Conservation (phyloP, 1,284 basidiomycete genomes). For the Cronartium quercuum region DNA sequence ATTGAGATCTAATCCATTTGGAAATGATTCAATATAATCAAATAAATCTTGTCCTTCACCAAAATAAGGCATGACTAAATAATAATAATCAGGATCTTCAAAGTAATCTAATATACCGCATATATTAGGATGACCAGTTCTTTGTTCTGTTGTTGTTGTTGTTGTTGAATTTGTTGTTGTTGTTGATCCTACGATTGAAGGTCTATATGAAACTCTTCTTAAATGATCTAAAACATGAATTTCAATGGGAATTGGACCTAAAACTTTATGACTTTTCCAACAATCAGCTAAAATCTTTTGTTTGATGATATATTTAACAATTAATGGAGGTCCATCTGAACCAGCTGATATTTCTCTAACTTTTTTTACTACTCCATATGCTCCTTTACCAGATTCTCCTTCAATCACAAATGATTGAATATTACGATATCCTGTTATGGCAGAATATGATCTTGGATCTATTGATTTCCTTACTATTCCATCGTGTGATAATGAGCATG, state of each 20-base stretch:
- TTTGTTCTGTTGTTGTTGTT: slow-evolving; percentile 41
- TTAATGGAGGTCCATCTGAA: slow-evolving; percentile 52
- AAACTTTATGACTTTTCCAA: slow-evolving; percentile 92
- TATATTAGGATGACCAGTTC: slow-evolving; percentile 77
- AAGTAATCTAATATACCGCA: slow-evolving; percentile 94
- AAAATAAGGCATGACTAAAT: slow-evolving; percentile 61
- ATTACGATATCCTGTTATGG: slow-evolving; percentile 55
- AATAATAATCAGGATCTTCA: slow-evolving; percentile 95
- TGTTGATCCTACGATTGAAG: slow-evolving; percentile 62
- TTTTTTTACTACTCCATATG: slow-evolving; percentile 90
- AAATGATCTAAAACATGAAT: slow-evolving; percentile 88
- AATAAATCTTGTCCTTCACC: slow-evolving; percentile 69
- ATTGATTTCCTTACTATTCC: slow-evolving; percentile 26
- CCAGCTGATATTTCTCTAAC: slow-evolving; percentile 70
- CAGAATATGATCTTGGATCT: slow-evolving; percentile 36
- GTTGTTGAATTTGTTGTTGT: slow-evolving; percentile 41
- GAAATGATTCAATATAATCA: slow-evolving; percentile 84
- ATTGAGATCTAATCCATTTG: slow-evolving; percentile 70
- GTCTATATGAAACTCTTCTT: slow-evolving; percentile 59
- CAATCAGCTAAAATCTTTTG: slow-evolving; percentile 96
- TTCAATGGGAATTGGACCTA: slow-evolving; percentile 96
- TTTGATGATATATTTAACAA: slow-evolving; percentile 98
- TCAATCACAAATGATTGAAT: slow-evolving; percentile 75
- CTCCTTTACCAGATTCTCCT: slow-evolving; percentile 81
- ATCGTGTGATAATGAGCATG: slow-evolving; percentile 27